Evolutionary conservation across 495 filamentous ascomycete species (phyloP), one percentile per base, ranked within the genome.

Genomic region (Tuber calosporum): DNA sequence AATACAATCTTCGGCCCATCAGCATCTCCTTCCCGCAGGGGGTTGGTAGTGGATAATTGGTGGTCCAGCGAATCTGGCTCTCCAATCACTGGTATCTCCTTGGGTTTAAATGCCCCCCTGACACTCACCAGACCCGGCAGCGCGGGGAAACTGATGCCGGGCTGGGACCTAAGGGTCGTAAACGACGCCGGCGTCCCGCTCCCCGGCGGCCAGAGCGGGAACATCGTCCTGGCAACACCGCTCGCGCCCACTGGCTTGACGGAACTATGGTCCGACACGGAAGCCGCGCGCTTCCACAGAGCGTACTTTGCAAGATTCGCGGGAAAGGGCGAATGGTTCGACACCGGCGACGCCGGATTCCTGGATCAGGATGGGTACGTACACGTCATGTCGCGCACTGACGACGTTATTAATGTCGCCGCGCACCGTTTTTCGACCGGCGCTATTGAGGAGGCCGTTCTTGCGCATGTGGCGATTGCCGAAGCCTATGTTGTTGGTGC

Each of bases 321-420:
- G 7, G 92, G 93, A 0, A 85, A 62, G 7, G 87, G 70, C 95
- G 91, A 90, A 83, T 97, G 53, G 67, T 77, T 58, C 11, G 94
- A 97, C 78, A 97, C 94, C 1, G 94, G 94, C 1, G 94, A 97
- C 82, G 91, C 92, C 2, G 94, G 94, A 1, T 88, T 93, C 82
- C 87, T 97, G 72, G 94, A 97, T 82, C 79, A 86, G 19, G 89
- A 93, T 70, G 89, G 88, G 9, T 91, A 91, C 74, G 84, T 92
- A 66, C 86, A 89, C 75, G 84, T 92, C 72, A 90, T 92, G 88
- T 85, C 87, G 1, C 84, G 90, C 58, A 85, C 86, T 0, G 94
- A 97, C 85, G 94, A 97, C 82, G 90, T 97, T 73, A 96, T 97
- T 81, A 97, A 97, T 79, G 94, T 97, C 1, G 93, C 94, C 39